A percentile compares a stretch with the other conserved stretches of the same genome.
These are phyloP conservation scores for Fistulifera solaris DNA, from an alignment of 108 stramenopile species.

Conservation along the genomic window DNA sequence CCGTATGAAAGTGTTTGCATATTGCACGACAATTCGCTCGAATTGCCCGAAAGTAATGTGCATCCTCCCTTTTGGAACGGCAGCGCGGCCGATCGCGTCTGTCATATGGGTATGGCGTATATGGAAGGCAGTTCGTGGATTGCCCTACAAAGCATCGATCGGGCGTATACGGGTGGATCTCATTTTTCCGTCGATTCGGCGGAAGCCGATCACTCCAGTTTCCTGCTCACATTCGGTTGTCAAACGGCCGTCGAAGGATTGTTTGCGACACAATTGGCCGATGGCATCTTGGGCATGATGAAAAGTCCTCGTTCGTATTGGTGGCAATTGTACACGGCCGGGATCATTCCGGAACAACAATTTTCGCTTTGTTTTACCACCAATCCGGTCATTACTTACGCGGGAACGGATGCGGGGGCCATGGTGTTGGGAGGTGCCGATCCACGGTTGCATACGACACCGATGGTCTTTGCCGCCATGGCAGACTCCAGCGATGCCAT, in stretches of 20 bases:
- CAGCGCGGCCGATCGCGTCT: constrained; percentile 4
- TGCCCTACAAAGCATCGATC: constrained; percentile 40
- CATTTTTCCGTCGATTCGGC: constrained; percentile 17
- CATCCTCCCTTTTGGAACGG: neutral
- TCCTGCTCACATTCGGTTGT: constrained; percentile 74
- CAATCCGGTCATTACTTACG: constrained; percentile 19
- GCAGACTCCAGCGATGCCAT: constrained; percentile 31
- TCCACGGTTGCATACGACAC: constrained; percentile 42
- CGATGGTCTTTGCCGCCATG: constrained; percentile 57
- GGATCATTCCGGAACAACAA: constrained; percentile 5
- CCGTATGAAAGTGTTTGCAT: constrained; percentile 13
- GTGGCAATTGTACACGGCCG: constrained; percentile 32
- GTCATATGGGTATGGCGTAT: constrained; percentile 33
- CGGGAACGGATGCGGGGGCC: constrained; percentile 52
- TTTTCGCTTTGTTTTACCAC: constrained; percentile 48
- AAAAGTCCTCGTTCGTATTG: constrained; percentile 27
- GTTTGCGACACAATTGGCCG: constrained; percentile 80
- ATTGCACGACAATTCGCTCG: neutral
- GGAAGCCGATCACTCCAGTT: constrained; percentile 25
- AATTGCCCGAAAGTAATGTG: neutral
- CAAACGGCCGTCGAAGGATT: constrained; percentile 69
- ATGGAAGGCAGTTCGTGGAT: constrained; percentile 50
- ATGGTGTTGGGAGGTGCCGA: constrained; percentile 76
- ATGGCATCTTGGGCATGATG: constrained; percentile 86
- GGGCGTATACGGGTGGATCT: constrained; percentile 42